Evolutionary conservation across 2,329 filamentous ascomycete species (phyloP), one percentile per base, ranked within the genome.

Genomic region (Fusarium musae): DNA sequence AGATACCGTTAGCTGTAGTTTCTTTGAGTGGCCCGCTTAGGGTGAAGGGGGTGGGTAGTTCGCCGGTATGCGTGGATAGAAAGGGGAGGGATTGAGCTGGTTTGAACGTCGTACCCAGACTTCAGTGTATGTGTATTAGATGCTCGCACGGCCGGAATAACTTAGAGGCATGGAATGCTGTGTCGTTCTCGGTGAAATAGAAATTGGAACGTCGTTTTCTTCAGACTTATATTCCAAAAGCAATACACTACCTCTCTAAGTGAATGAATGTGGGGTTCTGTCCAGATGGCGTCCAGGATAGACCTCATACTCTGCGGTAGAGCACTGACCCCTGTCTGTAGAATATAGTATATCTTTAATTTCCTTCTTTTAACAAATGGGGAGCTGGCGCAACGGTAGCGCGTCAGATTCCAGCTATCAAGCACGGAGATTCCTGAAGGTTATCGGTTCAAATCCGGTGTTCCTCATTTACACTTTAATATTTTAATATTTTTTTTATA

Each of bases 91-190:
- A 39, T 49, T 53, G 46, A 47, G 59, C 23, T 30, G 65, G 66
- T 61, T 59, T 59, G 65, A 57, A 63, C 63, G 49, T 40, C 42
- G 69, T 63, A 70, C 69, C 37, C 53, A 64, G 57, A 56, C 57
- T 66, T 59, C 66, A 59, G 63, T 70, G 71, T 79, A 71, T 63
- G 68, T 78, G 77, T 79, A 79, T 65, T 74, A 77, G 75, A 77
- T 79, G 72, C 59, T 64, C 43, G 50, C 54, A 49, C 47, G 40
- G 67, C 59, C 64, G 46, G 32, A 62, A 54, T 61, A 49, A 70
- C 59, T 73, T 57, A 34, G 62, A 59, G 57, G 63, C 37, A 72
- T 70, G 56, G 37, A 61, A 63, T 64, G 43, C 32, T 39, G 64
- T 69, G 15, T 30, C 30, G 21, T 40, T 52, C 11, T 15, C 21